phyloP scores from a whole-genome alignment of 768 basidiomycete genomes.

The Pleurotus eryngii region DNA sequence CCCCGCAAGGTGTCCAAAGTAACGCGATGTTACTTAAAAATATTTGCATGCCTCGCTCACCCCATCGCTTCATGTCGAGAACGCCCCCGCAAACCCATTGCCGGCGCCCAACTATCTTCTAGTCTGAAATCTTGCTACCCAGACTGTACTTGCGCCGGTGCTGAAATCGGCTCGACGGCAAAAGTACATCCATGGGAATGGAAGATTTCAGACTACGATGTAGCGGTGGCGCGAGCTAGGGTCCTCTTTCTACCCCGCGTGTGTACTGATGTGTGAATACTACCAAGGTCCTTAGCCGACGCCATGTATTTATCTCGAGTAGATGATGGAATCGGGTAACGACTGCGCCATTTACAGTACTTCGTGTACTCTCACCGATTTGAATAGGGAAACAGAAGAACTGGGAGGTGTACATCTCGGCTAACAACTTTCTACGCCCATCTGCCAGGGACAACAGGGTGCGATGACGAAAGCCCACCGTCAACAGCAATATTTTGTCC shows the following conservation, averaged over 20 bases:
- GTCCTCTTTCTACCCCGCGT: no score
- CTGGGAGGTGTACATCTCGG: no score
- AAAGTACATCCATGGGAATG: constrained; percentile 9
- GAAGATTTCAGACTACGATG: constrained; percentile 6
- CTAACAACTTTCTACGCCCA: constrained; percentile 52
- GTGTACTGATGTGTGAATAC: no score
- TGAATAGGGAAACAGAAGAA: no score
- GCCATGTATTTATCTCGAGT: no score
- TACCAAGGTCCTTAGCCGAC: no score
- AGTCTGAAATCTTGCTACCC: constrained; percentile 5
- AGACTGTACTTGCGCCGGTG: not conserved
- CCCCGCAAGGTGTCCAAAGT: not conserved
- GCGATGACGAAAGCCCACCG: constrained; percentile 78
- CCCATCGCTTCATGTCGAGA: no score
- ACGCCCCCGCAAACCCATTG: not conserved
- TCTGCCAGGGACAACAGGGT: constrained; percentile 76
- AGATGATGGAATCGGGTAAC: not conserved
- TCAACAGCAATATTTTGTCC: constrained; percentile 86
- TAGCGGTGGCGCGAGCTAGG: not conserved
- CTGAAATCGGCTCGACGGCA: not conserved
- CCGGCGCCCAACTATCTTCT: not conserved
- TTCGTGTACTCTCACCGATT: not conserved
- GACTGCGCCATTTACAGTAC: not conserved
- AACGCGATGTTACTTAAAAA: not conserved
- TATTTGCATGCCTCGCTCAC: no score